Evolutionary conservation across 371 early-diverging fungal genomes (phyloP).

Genomic region (Amoeboaphelidium protococcarum): DNA sequence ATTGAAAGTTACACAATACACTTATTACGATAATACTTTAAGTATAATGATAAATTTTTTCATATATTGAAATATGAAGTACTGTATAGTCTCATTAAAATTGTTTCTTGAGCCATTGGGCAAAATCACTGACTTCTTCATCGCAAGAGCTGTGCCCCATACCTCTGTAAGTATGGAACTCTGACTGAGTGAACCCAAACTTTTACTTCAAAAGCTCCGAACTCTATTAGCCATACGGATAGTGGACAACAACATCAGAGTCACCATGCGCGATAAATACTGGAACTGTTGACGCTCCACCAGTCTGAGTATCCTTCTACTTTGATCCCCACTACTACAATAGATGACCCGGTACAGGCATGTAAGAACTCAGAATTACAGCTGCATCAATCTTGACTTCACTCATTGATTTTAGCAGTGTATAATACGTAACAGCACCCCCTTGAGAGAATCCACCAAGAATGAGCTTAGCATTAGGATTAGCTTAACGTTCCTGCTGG

Average conservation of each 20-base stretch:
- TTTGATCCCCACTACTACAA: too few species aligned
- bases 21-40: too few species aligned
- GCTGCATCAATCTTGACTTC: not conserved
- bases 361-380: not conserved
- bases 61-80: too few species aligned
- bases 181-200: conserved; percentile 31
- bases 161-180: conserved; percentile 41
- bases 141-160: conserved; percentile 45
- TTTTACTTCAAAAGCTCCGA: conserved; percentile 25
- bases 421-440: conserved; percentile 1
- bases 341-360: too few species aligned
- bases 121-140: conserved; percentile 48
- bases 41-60: too few species aligned
- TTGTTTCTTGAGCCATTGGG: too few species aligned
- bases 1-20: too few species aligned
- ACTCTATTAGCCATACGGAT: conserved; percentile 35
- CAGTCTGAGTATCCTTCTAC: too few species aligned
- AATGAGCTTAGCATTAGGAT: too few species aligned
- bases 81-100: too few species aligned
- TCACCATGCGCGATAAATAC: conserved; percentile 72
- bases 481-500: too few species aligned
- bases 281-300: conserved; percentile 37
- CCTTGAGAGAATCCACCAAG: conserved; percentile 91
- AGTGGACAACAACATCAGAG: conserved; percentile 40
- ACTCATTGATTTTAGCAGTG: not conserved